Evolutionary conservation across 1,139 yeast species (phyloP).

Genomic region (Debaryomycetaceae sp.): DNA sequence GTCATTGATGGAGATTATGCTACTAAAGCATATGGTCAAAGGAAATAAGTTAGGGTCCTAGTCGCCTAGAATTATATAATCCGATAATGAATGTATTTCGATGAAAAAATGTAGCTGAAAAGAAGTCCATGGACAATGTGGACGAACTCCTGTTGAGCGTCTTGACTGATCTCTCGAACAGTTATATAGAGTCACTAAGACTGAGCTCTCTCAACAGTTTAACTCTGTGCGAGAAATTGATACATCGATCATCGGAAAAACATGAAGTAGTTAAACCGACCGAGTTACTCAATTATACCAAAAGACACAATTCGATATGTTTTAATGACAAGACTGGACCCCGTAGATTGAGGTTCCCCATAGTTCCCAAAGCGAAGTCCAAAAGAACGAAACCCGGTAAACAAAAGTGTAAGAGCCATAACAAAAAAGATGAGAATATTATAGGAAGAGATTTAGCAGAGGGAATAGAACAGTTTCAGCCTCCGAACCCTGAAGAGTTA

Average conservation of each 20-base stretch:
- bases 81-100: neutral
- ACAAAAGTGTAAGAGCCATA: conserved; percentile 4
- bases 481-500: conserved; percentile 9
- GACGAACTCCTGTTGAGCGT: neutral
- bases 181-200: neutral
- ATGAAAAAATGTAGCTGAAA: too few species aligned
- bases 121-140: neutral
- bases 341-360: conserved; percentile 7
- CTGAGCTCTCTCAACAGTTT: neutral
- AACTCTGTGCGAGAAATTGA: neutral
- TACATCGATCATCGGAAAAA: neutral
- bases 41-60: conserved; percentile 8
- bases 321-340: conserved; percentile 10
- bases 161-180: neutral
- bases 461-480: conserved; percentile 15
- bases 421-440: conserved; percentile 6
- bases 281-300: conserved; percentile 10
- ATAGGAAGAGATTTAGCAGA: conserved; percentile 18
- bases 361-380: neutral
- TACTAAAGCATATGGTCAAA: conserved; percentile 66
- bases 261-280: conserved; percentile 1
- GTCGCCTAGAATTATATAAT: too few species aligned
- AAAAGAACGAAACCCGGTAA: neutral
- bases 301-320: conserved; percentile 5
- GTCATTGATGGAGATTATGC: conserved; percentile 70